A percentile compares a stretch with the other conserved stretches of the same genome.
Evolutionary conservation across 2,329 filamentous ascomycete genomes (phyloP).

Genomic region (Aspergillus sp.): DNA sequence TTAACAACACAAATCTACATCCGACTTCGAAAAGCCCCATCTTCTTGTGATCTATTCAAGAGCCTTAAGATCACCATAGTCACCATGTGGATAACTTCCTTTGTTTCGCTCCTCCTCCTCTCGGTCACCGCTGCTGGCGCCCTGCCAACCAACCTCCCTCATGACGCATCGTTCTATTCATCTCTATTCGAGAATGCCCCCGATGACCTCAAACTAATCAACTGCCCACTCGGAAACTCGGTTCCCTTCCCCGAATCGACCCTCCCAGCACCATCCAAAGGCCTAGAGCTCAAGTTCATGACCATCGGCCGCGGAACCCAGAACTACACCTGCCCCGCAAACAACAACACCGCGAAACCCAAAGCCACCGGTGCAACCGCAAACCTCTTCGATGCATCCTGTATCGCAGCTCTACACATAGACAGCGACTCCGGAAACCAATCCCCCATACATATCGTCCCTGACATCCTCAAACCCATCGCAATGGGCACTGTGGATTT

Average conservation of each 20-base stretch:
- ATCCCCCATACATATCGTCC: conserved; percentile 29
- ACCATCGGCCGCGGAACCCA: conserved; percentile 51
- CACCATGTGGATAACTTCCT: background rate
- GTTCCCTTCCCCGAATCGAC: conserved; percentile 18
- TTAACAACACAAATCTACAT: background rate
- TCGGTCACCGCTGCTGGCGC: background rate
- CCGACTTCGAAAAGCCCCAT: background rate
- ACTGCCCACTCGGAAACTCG: conserved; percentile 21
- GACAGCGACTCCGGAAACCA: conserved; percentile 1
- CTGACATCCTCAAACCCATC: conserved; percentile 19
- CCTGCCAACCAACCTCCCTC: background rate
- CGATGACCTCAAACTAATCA: conserved; percentile 7
- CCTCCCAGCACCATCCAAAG: conserved; percentile 30
- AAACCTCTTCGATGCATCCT: conserved; percentile 46
- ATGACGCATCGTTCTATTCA: background rate
- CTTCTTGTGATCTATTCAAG: background rate
- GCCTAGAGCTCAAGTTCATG: conserved; percentile 43
- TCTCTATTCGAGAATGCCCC: background rate
- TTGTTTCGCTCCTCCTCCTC: background rate
- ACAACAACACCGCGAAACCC: conserved; percentile 28
- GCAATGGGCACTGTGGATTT: conserved; percentile 30
- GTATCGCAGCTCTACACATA: conserved; percentile 26
- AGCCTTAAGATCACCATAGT: background rate
- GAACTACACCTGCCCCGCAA: conserved; percentile 49
- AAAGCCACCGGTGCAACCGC: conserved; percentile 46